Evolutionary conservation across 2,329 filamentous ascomycete species (phyloP), one percentile per base, ranked within the genome.

Genomic region (Drechslerella coelobrocha): DNA sequence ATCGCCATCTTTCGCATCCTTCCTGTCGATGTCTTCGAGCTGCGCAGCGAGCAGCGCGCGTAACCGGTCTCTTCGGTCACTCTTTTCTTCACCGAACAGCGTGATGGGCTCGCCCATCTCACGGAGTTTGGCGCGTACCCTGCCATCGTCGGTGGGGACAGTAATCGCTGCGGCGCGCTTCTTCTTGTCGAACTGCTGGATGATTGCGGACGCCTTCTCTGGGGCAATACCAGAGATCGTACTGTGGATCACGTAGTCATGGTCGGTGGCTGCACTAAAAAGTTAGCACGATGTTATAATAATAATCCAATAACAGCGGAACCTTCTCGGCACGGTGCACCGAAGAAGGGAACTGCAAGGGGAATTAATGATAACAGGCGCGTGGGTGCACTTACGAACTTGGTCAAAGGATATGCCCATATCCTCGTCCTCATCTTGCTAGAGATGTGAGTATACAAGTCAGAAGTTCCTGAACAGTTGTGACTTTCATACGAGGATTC

Each of bases 61-160:
- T 76, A 99, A 80, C 73, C 94, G 86, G 77, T 96, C 92, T 81
- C 95, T 85, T 68, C 94, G 84, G 76, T 97, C 93, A 24, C 86
- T 88, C 0, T 88, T 88, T 0, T 90, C 91, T 81, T 99, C 94
- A 66, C 92, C 94, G 74, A 99, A 99, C 0, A 97, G 83, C 0
- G 93, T 99, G 61, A 97, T 87, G 9, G 94, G 94, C 77, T 99
- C 90, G n/a, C 90, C 91, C 73, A 96, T 84, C 76, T 94, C 89
- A 74, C 94, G 87, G 68, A 97, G 84, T 74, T 86, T 87, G 37
- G 87, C 83, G 71, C 92, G 89, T 51, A 99, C 92, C 76, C 90
- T 87, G 72, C 85, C 88, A 82, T 99, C 94, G 78, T 97, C 92
- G 60, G 95, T 99, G 0, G 93, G 94, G 2, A 99, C 94, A 10